Evolutionary conservation across 768 basidiomycete species (phyloP), one percentile per base, ranked within the genome.

Genomic region (Thelephora aurantiotincta): DNA sequence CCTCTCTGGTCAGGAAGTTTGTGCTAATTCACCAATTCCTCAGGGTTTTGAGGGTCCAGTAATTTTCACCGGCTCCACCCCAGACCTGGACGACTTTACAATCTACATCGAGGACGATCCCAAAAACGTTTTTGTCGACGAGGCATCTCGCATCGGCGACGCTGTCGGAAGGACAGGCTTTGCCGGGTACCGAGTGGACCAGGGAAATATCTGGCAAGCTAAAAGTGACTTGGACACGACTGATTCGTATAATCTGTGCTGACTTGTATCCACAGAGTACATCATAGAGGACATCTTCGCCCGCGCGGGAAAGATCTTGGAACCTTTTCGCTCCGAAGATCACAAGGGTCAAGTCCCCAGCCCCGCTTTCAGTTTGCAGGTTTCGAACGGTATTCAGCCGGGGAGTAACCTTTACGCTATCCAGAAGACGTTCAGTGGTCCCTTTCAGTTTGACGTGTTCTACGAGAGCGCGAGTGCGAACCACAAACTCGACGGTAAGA

Each of bases 391-490:
- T 43, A 67, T 77, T 6, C 72, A 78, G 47, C 70, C 73, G 11
- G 74, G 72, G 36, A 83, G 83, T 61, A 94, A 91, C 57, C 69
- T 96, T 22, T 91, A 73, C 57, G 91, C 84, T 11, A 72, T 93
- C 43, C 93, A 98, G 62, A 93, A 91, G 59, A 69, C 69, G 4
- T 90, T 84, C 51, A 81, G 88, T 11, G 90, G 87, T 1, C 68
- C 74, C 23, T 97, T 94, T 66, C 77, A 84, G 49, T 91, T 93
- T 58, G 94, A 98, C 55, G 72, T 97, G 13, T 79, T 82, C 61
- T 96, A 80, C 57, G 89, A 96, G 55, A 82, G 83, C 48, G 76
- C 63, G 23, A 87, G 81, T 55, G 68, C 73, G 11, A 74, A 74
- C 50, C 74, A 77, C 50, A 74, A 72, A 50, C 63, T 92, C 16